These are phyloP conservation scores for Beauveria bassiana DNA, from an alignment of 2,329 filamentous ascomycete species.

Conservation along the genomic window DNA sequence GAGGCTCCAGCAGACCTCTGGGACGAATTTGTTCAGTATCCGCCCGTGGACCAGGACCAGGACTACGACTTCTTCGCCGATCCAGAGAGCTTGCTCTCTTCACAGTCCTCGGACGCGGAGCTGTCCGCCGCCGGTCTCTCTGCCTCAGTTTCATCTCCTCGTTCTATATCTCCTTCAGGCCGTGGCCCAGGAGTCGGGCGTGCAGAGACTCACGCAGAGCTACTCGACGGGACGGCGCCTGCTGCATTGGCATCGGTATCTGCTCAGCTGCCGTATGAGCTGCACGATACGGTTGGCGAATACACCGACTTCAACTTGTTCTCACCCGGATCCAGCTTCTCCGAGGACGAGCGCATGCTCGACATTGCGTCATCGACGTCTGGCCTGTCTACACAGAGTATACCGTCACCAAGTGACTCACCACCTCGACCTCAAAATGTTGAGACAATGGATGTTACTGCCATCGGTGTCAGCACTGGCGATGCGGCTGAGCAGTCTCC, in stretches of 20 bases:
- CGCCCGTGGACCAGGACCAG: constrained; percentile 25
- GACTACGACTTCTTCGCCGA: constrained; percentile 41
- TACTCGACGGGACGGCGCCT: not conserved
- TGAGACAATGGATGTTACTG: not conserved
- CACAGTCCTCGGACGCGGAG: constrained; percentile 21
- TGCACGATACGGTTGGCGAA: constrained; percentile 19
- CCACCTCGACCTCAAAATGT: constrained; percentile 1
- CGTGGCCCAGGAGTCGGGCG: constrained; percentile 8
- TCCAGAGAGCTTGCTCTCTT: constrained; percentile 34
- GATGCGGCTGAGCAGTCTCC: not conserved
- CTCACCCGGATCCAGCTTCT: constrained; percentile 40
- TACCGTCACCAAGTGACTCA: constrained; percentile 8
- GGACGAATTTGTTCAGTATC: constrained; percentile 40
- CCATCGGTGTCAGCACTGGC: too few relatives aligned
- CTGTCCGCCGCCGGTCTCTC: constrained; percentile 14
- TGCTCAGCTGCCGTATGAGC: constrained; percentile 32
- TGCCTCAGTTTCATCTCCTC: constrained; percentile 17
- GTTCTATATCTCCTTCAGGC: constrained; percentile 5
- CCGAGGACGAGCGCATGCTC: constrained; percentile 40
- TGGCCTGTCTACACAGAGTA: constrained; percentile 6
- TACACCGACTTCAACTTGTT: constrained; percentile 51
- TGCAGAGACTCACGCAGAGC: constrained; percentile 7
- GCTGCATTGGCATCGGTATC: constrained; percentile 6
- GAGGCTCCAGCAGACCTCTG: constrained; percentile 25
- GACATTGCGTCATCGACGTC: constrained; percentile 18